Evolutionary conservation across 371 early-diverging fungal species (phyloP).

Genomic region (Zancudomyces culisetae): DNA sequence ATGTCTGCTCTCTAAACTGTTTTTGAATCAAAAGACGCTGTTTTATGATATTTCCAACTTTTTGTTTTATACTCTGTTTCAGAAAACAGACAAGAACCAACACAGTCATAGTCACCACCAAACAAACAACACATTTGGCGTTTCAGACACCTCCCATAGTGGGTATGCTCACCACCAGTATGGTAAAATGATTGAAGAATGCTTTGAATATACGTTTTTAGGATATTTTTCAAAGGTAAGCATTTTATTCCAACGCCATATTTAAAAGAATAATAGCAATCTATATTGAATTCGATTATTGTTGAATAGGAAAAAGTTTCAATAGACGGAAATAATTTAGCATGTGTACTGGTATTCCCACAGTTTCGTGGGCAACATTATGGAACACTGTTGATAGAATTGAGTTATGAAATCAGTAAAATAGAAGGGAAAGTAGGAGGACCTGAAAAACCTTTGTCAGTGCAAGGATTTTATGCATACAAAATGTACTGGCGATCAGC

Average conservation of each 20-base stretch:
- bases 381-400: slow-evolving; percentile 69
- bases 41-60: slow-evolving; percentile 20
- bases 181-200: no score
- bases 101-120: no score
- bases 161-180: no score
- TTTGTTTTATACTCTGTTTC: slow-evolving; percentile 38
- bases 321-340: slow-evolving; percentile 63
- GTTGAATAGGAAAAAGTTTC: slow-evolving; percentile 38
- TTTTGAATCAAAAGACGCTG: slow-evolving; percentile 23
- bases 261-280: neutral
- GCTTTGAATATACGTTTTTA: slow-evolving; percentile 29
- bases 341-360: slow-evolving; percentile 72
- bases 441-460: slow-evolving; percentile 69
- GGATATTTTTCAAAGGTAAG: slow-evolving; percentile 39
- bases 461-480: slow-evolving; percentile 32
- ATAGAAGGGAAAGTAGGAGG: slow-evolving; percentile 72
- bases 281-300: neutral
- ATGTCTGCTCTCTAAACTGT: slow-evolving; percentile 22
- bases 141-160: no score
- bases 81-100: slow-evolving; percentile 49
- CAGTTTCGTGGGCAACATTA: slow-evolving; percentile 72
- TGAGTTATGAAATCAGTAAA: slow-evolving; percentile 80
- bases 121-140: no score
- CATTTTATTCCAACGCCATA: slow-evolving; percentile 19
- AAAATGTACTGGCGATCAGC: slow-evolving; percentile 52